Evolutionary conservation across 331 rosid genomes (phyloP).

Genomic region (Quercus tomentella): DNA sequence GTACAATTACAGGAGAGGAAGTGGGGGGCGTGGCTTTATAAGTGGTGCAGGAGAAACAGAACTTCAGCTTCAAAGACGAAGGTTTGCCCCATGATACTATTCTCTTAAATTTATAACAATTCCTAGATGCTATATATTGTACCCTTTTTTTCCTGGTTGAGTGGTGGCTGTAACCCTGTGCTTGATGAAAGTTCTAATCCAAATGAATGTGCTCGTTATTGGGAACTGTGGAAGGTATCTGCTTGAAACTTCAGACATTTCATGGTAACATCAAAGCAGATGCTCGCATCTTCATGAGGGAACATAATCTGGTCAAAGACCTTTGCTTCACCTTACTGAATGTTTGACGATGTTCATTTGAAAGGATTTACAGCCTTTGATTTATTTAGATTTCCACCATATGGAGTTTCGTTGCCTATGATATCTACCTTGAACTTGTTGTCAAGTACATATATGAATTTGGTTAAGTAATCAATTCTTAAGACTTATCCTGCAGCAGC

Average conservation of each 20-base stretch:
- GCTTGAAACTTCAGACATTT: background rate
- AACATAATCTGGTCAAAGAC: background rate
- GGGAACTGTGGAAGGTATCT: background rate
- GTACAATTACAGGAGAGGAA: conserved; percentile 72
- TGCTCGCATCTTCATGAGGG: background rate
- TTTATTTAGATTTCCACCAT: background rate
- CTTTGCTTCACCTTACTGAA: background rate
- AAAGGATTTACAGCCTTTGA: too few relatives aligned
- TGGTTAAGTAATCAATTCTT: background rate
- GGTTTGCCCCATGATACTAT: conserved; percentile 39
- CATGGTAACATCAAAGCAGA: background rate
- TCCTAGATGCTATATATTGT: conserved; percentile 6
- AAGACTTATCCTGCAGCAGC: background rate
- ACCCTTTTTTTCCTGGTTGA: background rate
- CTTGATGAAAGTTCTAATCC: conserved; percentile 1
- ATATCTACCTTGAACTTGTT: background rate
- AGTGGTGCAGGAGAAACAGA: conserved; percentile 99
- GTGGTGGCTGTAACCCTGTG: background rate
- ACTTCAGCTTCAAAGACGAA: conserved; percentile 89
- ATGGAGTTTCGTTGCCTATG: background rate
- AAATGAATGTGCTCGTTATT: background rate
- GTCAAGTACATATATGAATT: background rate
- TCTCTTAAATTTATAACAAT: conserved; percentile 16
- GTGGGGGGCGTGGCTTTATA: conserved; percentile 89
- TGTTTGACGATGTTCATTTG: too few relatives aligned